phyloP scores from a whole-genome alignment of 208 protist genomes.

The Trypanosoma rangeli region DNA sequence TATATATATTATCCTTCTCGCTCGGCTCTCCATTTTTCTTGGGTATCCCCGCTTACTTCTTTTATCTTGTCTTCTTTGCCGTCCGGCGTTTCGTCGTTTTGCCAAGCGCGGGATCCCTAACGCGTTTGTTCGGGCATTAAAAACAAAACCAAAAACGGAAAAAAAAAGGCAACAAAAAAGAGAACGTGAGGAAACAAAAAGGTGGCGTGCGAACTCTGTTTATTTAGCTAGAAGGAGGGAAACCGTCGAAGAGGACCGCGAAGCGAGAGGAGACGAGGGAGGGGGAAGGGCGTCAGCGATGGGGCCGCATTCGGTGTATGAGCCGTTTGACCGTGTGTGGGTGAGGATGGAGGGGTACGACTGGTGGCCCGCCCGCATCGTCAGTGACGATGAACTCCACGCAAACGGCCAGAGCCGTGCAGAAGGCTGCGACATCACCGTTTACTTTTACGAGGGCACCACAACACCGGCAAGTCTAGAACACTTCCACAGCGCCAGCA shows the following conservation, averaged over 20 bases:
- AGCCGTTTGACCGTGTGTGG: conserved; percentile 82
- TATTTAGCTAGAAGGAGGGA: background rate
- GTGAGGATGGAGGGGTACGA: conserved; percentile 71
- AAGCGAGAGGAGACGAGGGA: background rate
- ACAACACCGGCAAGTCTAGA: conserved; percentile 44
- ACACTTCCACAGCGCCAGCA: conserved; percentile 42
- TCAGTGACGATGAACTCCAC: conserved; percentile 45
- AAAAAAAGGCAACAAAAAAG: background rate
- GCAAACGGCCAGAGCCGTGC: conserved; percentile 23
- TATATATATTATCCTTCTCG: background rate
- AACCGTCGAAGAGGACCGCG: too few species aligned
- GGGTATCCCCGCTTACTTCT: background rate
- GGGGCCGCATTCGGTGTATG: conserved; percentile 29
- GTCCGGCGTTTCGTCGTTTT: background rate
- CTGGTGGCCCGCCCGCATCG: conserved; percentile 84
- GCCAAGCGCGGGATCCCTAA: background rate
- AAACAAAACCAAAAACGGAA: background rate
- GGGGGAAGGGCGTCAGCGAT: conserved; percentile 10
- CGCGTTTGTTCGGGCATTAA: background rate
- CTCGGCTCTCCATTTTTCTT: background rate
- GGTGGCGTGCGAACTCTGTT: background rate
- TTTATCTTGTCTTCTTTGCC: background rate
- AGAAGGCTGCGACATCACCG: conserved; percentile 45
- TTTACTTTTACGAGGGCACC: conserved; percentile 70
- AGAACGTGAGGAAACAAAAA: background rate